Conservation (phyloP, 2,329 filamentous ascomycete species). For the Penicillium sp. region DNA sequence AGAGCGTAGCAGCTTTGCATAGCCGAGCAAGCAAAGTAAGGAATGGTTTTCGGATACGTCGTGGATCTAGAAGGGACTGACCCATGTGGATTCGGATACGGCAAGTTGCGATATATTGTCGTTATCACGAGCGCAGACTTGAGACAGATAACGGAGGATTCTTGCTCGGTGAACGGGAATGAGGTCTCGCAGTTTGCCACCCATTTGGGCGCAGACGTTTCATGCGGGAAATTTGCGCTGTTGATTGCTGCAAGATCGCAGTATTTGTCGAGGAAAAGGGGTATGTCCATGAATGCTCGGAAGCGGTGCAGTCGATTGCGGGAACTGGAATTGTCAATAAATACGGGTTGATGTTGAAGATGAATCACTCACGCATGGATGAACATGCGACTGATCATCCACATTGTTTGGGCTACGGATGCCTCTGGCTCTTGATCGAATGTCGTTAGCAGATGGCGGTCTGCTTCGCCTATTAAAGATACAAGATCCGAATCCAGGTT, state of each 20-base stretch:
- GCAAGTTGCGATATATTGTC: constrained; percentile 17
- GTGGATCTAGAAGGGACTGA: background rate
- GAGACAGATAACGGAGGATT: constrained; percentile 25
- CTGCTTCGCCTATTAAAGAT: constrained; percentile 12
- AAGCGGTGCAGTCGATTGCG: constrained; percentile 24
- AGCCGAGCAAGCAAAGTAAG: constrained; percentile 22
- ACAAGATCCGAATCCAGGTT: constrained; percentile 13
- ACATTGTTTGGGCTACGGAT: constrained; percentile 15
- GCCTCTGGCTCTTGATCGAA: constrained; percentile 18
- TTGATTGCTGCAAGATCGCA: constrained; percentile 25
- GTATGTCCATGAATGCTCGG: constrained; percentile 25
- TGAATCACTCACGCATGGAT: constrained; percentile 17
- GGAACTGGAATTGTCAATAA: constrained; percentile 10
- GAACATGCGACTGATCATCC: constrained; percentile 17
- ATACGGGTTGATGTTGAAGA: background rate
- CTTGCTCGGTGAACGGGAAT: constrained; percentile 26
- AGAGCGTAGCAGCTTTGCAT: constrained; percentile 28
- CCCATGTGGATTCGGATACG: constrained; percentile 8
- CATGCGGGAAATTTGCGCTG: constrained; percentile 5
- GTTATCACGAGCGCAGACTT: constrained; percentile 23
- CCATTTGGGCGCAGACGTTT: background rate
- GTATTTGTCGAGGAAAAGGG: constrained; percentile 24
- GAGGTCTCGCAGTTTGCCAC: constrained; percentile 9
- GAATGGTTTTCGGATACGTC: constrained; percentile 16
- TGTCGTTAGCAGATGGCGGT: constrained; percentile 12